Evolutionary conservation across 257 asterid species (phyloP).

Genomic region (Ilex asprella): DNA sequence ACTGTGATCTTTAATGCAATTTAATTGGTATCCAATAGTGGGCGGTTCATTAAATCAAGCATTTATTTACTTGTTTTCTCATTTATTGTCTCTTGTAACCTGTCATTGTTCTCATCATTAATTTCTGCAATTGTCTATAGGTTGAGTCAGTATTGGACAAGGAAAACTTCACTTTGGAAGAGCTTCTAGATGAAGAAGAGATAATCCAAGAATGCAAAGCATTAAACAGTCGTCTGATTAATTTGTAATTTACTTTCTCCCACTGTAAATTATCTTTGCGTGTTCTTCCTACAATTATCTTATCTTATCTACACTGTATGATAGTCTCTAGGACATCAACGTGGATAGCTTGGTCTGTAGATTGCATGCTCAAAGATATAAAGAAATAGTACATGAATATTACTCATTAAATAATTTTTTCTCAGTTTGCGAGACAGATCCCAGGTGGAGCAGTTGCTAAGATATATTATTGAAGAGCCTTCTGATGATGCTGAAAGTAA

Average conservation of each 20-base stretch:
- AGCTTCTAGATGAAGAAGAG: constrained; percentile 98
- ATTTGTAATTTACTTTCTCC: constrained; percentile 48
- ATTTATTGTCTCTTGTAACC: background rate
- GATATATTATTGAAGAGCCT: constrained; percentile 75
- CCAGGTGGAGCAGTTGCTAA: constrained; percentile 86
- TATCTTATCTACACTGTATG: background rate
- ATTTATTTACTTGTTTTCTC: background rate
- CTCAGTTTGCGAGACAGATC: constrained; percentile 88
- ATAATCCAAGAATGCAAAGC: constrained; percentile 99
- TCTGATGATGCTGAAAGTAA: constrained; percentile 84
- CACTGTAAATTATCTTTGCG: background rate
- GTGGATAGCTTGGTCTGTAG: background rate
- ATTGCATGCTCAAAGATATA: background rate
- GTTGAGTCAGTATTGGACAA: constrained; percentile 93
- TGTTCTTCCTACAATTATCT: background rate
- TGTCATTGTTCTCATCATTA: constrained; percentile 1
- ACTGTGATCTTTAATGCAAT: too few species aligned
- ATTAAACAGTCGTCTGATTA: constrained; percentile 89
- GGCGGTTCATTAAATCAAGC: too few species aligned
- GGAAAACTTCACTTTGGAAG: constrained; percentile 84
- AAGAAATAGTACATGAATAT: background rate
- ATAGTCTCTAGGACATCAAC: background rate
- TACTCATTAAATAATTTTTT: background rate
- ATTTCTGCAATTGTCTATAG: constrained; percentile 31
- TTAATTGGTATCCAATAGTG: too few species aligned